A percentile compares a stretch with the other conserved stretches of the same genome.
Conservation (phyloP, 2,329 filamentous ascomycete genomes). For the Arthrobotrys entomopaga region DNA sequence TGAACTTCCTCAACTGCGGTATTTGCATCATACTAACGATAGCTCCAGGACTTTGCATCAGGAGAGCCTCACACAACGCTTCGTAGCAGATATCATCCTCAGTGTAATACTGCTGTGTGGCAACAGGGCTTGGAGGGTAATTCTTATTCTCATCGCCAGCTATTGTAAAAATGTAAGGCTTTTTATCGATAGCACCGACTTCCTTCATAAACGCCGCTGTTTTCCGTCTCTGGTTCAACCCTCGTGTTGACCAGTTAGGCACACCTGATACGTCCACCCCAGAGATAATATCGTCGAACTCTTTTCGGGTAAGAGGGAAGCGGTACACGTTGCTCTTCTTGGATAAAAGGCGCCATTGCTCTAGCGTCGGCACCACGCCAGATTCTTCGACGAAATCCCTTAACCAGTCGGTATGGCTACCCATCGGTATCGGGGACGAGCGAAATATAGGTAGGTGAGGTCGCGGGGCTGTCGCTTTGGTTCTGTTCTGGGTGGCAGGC, state of each 20-base stretch:
- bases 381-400: constrained; percentile 18
- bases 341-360: constrained; percentile 18
- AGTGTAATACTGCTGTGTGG: background rate
- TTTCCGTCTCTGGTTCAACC: background rate
- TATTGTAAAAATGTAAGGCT: constrained; percentile 11
- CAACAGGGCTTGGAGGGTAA: background rate
- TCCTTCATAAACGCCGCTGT: background rate
- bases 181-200: background rate
- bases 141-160: background rate
- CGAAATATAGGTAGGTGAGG: constrained; percentile 9
- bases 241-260: constrained; percentile 4
- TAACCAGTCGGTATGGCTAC: constrained; percentile 9
- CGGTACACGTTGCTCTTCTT: constrained; percentile 34
- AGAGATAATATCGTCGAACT: constrained; percentile 24
- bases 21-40: background rate
- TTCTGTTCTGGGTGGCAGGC: too few species aligned
- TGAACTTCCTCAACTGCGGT: background rate
- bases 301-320: constrained; percentile 15
- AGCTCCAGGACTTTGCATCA: constrained; percentile 1
- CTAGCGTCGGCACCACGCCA: constrained; percentile 20
- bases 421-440: constrained; percentile 4
- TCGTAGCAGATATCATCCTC: constrained; percentile 24
- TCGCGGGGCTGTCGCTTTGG: too few species aligned
- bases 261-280: constrained; percentile 10
- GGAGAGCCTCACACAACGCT: constrained; percentile 22